Percentiles rank a stretch among this genome's conserved stretches.
These are phyloP conservation scores for Russula ochroleuca DNA, from an alignment of 768 basidiomycete genomes.

Conservation along the genomic window DNA sequence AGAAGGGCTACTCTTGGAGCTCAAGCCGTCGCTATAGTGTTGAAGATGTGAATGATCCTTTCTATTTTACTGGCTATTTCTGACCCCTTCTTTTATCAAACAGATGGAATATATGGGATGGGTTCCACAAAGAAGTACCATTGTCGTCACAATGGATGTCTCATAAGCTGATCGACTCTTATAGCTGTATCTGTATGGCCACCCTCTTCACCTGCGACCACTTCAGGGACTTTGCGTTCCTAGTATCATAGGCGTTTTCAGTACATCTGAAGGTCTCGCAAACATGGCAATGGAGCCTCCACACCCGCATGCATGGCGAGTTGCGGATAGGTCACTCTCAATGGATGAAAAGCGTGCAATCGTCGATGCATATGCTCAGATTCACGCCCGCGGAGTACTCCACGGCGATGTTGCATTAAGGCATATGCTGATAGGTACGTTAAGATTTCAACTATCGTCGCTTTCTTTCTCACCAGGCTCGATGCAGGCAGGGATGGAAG, in stretches of 20 bases:
- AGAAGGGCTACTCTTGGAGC: conserved; percentile 19
- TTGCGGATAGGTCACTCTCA: conserved; percentile 55
- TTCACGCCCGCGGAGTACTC: conserved; percentile 37
- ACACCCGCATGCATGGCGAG: conserved; percentile 55
- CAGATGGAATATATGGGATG: conserved; percentile 26
- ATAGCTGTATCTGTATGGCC: conserved; percentile 53
- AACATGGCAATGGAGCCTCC: conserved; percentile 53
- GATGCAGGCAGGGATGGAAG: conserved; percentile 41
- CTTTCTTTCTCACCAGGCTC: neutral
- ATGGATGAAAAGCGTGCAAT: conserved; percentile 47
- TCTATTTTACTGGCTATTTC: neutral
- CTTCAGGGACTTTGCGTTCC: conserved; percentile 56
- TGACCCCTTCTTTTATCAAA: neutral
- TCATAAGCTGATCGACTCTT: conserved; percentile 11
- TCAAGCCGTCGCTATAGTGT: conserved; percentile 13
- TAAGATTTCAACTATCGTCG: neutral
- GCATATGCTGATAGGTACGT: conserved; percentile 47
- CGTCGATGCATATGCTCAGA: conserved; percentile 46
- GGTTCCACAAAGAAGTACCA: conserved; percentile 23
- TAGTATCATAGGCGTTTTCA: conserved; percentile 48
- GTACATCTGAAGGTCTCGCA: conserved; percentile 36
- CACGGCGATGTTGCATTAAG: conserved; percentile 32
- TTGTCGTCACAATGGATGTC: neutral
- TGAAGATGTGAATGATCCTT: conserved; percentile 11
- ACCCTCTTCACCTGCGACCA: conserved; percentile 42